Conservation (phyloP, 2,329 filamentous ascomycete genomes). For the Botryosphaeria dothidea region DNA sequence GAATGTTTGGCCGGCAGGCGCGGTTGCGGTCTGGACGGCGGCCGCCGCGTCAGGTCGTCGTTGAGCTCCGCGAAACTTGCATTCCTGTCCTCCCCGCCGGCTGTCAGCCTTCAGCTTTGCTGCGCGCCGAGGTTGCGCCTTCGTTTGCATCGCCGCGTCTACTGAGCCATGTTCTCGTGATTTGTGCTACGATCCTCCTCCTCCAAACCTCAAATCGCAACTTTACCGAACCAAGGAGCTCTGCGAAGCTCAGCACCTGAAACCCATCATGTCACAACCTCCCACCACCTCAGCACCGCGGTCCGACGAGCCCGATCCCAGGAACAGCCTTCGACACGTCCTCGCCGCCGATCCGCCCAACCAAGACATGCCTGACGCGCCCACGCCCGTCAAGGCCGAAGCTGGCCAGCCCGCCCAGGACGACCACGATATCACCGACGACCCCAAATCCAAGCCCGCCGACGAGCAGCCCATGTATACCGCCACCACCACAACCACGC, state of each 20-base stretch:
- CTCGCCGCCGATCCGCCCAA: conserved; percentile 34
- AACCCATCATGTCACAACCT: conserved; percentile 21
- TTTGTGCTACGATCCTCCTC: conserved; percentile 11
- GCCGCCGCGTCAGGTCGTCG: neutral
- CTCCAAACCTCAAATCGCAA: conserved; percentile 6
- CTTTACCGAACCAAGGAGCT: conserved; percentile 21
- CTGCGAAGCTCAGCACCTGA: conserved; percentile 17
- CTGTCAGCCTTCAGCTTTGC: conserved; percentile 1
- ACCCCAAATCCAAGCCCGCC: conserved; percentile 30
- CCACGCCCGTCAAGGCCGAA: conserved; percentile 28
- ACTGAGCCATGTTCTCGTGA: conserved; percentile 17
- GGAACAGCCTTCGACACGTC: conserved; percentile 42
- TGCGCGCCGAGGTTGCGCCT: neutral
- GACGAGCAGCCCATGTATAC: conserved; percentile 43
- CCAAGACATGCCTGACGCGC: conserved; percentile 29
- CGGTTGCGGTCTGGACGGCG: no score
- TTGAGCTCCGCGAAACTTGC: conserved; percentile 11
- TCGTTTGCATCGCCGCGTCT: neutral
- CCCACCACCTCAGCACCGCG: conserved; percentile 15
- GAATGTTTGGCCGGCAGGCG: neutral
- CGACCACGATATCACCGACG: conserved; percentile 32
- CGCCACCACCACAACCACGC: conserved; percentile 53
- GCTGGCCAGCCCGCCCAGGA: conserved; percentile 32
- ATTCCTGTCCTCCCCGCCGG: neutral
- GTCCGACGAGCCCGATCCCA: conserved; percentile 31